phyloP scores from a whole-genome alignment of 768 basidiomycete species.

The Phallus indusiatus region DNA sequence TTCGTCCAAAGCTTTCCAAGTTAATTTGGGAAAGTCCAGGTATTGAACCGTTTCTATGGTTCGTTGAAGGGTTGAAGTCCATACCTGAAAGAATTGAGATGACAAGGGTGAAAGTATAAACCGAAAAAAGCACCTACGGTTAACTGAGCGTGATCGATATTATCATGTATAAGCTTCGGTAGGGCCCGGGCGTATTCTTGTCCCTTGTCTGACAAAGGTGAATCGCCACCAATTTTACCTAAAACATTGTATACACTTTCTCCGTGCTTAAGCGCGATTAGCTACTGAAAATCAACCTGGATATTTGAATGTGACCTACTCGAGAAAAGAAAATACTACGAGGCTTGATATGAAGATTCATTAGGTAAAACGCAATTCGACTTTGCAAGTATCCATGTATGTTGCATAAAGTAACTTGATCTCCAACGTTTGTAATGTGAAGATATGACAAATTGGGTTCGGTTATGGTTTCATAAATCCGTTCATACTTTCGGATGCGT shows the following conservation, averaged over 20 bases:
- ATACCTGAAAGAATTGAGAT: slow-evolving; percentile 49
- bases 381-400: slow-evolving; percentile 95
- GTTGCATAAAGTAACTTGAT: slow-evolving; percentile 72
- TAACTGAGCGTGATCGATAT: slow-evolving; percentile 79
- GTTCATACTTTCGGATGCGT: slow-evolving; percentile 89
- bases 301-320: slow-evolving; percentile 36
- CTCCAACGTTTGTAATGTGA: slow-evolving; percentile 88
- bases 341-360: slow-evolving; percentile 97
- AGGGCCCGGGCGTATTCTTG: slow-evolving; percentile 78
- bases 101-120: neutral
- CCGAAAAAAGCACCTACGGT: slow-evolving; percentile 45
- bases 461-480: slow-evolving; percentile 89
- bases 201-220: slow-evolving; percentile 74
- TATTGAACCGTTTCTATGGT: slow-evolving; percentile 84
- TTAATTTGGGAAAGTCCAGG: slow-evolving; percentile 82
- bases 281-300: neutral
- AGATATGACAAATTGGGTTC: slow-evolving; percentile 88
- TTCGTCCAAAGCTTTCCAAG: slow-evolving; percentile 98
- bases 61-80: slow-evolving; percentile 95
- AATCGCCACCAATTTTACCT: slow-evolving; percentile 98
- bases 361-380: slow-evolving; percentile 95
- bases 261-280: slow-evolving; percentile 58
- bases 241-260: slow-evolving; percentile 96
- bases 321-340: slow-evolving; percentile 93
- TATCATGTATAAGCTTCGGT: slow-evolving; percentile 79